Percentiles rank a stretch among this genome's conserved stretches.
Conservation (phyloP, 2,329 filamentous ascomycete species). For the Alternaria postmessia region DNA sequence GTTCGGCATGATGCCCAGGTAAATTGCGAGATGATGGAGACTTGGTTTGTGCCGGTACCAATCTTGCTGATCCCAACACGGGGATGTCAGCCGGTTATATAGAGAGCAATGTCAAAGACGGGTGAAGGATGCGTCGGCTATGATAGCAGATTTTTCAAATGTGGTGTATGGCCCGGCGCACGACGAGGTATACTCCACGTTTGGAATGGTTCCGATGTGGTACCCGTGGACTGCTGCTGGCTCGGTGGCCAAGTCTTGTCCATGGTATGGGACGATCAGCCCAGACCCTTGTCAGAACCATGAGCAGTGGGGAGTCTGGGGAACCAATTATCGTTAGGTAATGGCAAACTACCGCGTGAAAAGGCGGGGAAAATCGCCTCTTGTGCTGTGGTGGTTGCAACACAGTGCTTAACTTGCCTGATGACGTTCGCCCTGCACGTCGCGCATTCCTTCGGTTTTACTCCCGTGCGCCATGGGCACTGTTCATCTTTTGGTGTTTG, state of each 20-base stretch:
- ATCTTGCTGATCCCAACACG: not conserved
- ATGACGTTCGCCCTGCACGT: not conserved
- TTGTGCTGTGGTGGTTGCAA: slow-evolving; percentile 12
- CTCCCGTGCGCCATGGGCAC: slow-evolving; percentile 9
- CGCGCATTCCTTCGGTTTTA: slow-evolving; percentile 26
- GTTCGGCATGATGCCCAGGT: slow-evolving; percentile 29
- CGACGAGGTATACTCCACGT: not conserved
- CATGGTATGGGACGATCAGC: slow-evolving; percentile 12
- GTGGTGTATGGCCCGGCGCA: slow-evolving; percentile 9
- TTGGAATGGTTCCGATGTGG: slow-evolving; percentile 4
- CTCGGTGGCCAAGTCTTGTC: slow-evolving; percentile 6
- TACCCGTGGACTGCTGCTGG: not conserved
- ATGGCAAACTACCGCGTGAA: slow-evolving; percentile 4
- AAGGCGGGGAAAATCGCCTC: slow-evolving; percentile 25
- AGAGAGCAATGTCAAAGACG: slow-evolving; percentile 4
- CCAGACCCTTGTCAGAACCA: slow-evolving; percentile 9
- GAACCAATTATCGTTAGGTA: slow-evolving; percentile 39
- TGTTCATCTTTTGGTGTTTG: slow-evolving; percentile 15
- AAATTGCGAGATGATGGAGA: not conserved
- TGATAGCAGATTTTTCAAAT: slow-evolving; percentile 25
- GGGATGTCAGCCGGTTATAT: slow-evolving; percentile 12
- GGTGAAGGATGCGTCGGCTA: not conserved
- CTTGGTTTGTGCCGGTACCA: slow-evolving; percentile 5
- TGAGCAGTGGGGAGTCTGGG: slow-evolving; percentile 21
- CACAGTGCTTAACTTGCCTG: not conserved